A percentile compares a stretch with the other conserved stretches of the same genome.
These are phyloP conservation scores for Aspergillus awamori DNA, from an alignment of 2,329 filamentous ascomycete species.

Conservation along the genomic window DNA sequence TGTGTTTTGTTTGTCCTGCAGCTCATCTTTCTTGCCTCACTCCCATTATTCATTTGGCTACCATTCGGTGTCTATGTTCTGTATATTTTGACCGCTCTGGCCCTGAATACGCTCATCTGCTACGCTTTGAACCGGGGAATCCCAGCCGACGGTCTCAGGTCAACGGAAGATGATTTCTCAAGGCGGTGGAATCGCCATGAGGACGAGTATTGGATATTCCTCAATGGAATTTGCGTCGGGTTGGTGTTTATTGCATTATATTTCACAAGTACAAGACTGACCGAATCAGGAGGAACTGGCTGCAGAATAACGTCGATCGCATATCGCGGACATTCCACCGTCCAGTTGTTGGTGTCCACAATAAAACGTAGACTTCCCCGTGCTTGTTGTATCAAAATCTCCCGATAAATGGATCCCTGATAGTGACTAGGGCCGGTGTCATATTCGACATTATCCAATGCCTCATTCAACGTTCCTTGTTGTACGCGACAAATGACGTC, in stretches of 20 bases:
- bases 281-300: constrained; percentile 58
- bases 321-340: constrained; percentile 73
- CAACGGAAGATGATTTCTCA: constrained; percentile 52
- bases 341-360: constrained; percentile 73
- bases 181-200: constrained; percentile 41
- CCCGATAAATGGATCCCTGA: neutral
- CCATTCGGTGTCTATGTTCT: constrained; percentile 52
- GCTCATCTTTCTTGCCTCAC: constrained; percentile 59
- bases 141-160: neutral
- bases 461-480: constrained; percentile 73
- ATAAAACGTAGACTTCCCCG: constrained; percentile 59
- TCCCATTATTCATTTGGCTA: constrained; percentile 63
- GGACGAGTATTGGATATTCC: constrained; percentile 76
- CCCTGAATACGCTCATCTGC: constrained; percentile 35
- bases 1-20: constrained; percentile 62
- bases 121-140: constrained; percentile 39
- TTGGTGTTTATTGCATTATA: constrained; percentile 43
- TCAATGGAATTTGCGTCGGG: constrained; percentile 67
- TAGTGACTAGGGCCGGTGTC: constrained; percentile 56
- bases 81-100: constrained; percentile 37
- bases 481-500: constrained; percentile 70
- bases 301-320: constrained; percentile 71
- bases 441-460: constrained; percentile 78
- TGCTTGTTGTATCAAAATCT: neutral
- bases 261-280: neutral